phyloP scores from a whole-genome alignment of 1,284 basidiomycete species.

The Leccinum griseonigrum region DNA sequence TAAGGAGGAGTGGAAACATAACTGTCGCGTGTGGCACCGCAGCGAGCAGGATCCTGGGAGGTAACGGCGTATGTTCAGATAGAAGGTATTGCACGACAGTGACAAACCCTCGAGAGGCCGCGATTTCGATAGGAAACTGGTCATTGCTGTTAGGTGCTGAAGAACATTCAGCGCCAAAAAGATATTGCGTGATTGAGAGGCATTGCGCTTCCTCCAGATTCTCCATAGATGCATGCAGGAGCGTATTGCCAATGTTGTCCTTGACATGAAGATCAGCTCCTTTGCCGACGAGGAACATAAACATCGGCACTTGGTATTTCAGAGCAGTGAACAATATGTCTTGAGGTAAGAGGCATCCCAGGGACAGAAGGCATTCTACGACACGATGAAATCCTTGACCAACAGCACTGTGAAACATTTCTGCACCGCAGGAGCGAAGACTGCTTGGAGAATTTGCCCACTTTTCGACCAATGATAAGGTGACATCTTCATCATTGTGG shows the following conservation, averaged over 20 bases:
- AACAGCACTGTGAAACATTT: background rate
- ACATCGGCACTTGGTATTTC: too few species aligned
- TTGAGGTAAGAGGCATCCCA: too few species aligned
- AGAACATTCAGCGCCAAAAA: background rate
- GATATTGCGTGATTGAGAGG: background rate
- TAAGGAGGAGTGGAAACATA: background rate
- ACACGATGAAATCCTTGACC: background rate
- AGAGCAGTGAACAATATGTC: too few species aligned
- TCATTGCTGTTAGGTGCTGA: background rate
- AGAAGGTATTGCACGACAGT: background rate
- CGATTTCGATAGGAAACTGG: background rate
- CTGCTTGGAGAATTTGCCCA: too few species aligned
- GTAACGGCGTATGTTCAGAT: background rate
- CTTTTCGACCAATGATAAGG: background rate
- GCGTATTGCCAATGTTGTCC: background rate
- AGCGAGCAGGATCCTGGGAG: background rate
- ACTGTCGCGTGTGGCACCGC: background rate
- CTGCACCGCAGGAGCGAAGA: background rate
- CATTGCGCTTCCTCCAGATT: background rate
- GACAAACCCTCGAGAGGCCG: background rate
- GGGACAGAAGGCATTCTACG: too few species aligned
- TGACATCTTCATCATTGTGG: background rate
- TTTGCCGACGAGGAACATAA: too few species aligned
- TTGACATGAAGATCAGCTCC: background rate
- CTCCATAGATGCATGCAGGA: background rate